Evolutionary conservation across 805 yeast species (phyloP).

Genomic region (Maudiozyma serrabonitensis): DNA sequence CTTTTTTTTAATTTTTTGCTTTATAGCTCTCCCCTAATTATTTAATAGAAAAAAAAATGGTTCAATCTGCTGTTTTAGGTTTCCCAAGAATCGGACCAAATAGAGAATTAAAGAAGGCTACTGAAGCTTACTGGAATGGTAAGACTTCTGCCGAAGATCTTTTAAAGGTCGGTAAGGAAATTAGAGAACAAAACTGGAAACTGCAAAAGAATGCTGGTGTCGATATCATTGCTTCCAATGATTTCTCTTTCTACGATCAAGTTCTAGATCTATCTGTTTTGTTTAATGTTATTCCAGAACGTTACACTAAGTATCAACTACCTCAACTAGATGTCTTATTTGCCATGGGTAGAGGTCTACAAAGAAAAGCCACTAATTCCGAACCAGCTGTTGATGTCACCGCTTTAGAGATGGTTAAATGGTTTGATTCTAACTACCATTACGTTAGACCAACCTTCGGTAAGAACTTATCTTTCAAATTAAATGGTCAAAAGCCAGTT

Average conservation of each 20-base stretch:
- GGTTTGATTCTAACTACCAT: slow-evolving; percentile 99
- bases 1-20: too few species aligned
- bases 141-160: slow-evolving; percentile 82
- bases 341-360: slow-evolving; percentile 99
- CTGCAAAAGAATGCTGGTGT: slow-evolving; percentile 96
- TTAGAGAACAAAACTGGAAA: slow-evolving; percentile 96
- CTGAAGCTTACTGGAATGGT: slow-evolving; percentile 98
- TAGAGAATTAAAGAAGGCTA: slow-evolving; percentile 97
- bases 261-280: slow-evolving; percentile 84
- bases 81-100: slow-evolving; percentile 99
- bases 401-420: slow-evolving; percentile 98
- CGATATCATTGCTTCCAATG: slow-evolving; percentile 93
- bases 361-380: slow-evolving; percentile 85
- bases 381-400: slow-evolving; percentile 92
- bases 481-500: slow-evolving; percentile 92
- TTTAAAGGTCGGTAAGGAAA: slow-evolving; percentile 84
- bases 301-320: slow-evolving; percentile 81
- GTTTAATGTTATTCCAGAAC: slow-evolving; percentile 93
- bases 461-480: slow-evolving; percentile 88
- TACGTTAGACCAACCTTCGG: slow-evolving; percentile 99
- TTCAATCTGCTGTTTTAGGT: slow-evolving; percentile 94
- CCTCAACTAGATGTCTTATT: slow-evolving; percentile 85
- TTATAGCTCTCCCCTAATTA: background rate
- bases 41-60: slow-evolving; percentile 42
- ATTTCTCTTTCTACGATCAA: slow-evolving; percentile 97